Evolutionary conservation across 306 rosid species (phyloP), one percentile per base, ranked within the genome.

Genomic region (Psophocarpus tetragonolobus): DNA sequence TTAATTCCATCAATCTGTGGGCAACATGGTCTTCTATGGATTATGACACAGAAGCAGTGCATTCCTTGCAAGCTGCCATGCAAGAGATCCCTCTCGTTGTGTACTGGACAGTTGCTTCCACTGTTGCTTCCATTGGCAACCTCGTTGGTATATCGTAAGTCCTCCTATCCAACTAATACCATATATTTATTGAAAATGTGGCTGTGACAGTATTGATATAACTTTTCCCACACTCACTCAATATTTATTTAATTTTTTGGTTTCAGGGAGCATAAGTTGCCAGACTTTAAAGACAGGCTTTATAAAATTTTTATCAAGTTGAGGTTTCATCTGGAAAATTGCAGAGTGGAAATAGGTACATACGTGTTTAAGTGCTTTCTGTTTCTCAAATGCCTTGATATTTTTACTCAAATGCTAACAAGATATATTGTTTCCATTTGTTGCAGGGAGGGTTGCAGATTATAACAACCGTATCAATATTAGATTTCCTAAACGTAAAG

Each of bases 81-180:
- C 60, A 62, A 21, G 64, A 64, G 20, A 77, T 82, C 50, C 85
- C 85, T 62, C 57, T 82, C 53, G 71, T 42, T 71, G 82, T 82
- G 0, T 82, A 82, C 8, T 82, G 85, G 85, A 53, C 47, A 0
- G 0, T 76, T 45, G 75, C 70, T 23, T 2, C 79, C 56, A 6
- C 45, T 41, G 82, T 71, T 24, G 79, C 79, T 53, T 81, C 13
- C 2, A 6, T 33, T 4, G 67, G 57, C 42, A 69, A 75, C 72
- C 77, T 81, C 12, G 17, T 68, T 0, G 85, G 77, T 36, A 5
- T 29, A 13, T 68, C 77, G 85, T 81, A 75, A 75, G 77, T 68
- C 58, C 57, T 47, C 20, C 8, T 6, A n/a, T n/a, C n/a, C n/a
- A n/a, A n/a, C n/a, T n/a, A n/a, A n/a, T n/a, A n/a, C 13, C 44